phyloP scores from a whole-genome alignment of 2,329 filamentous ascomycete genomes.

The Aspergillus fumigatiaffinis region DNA sequence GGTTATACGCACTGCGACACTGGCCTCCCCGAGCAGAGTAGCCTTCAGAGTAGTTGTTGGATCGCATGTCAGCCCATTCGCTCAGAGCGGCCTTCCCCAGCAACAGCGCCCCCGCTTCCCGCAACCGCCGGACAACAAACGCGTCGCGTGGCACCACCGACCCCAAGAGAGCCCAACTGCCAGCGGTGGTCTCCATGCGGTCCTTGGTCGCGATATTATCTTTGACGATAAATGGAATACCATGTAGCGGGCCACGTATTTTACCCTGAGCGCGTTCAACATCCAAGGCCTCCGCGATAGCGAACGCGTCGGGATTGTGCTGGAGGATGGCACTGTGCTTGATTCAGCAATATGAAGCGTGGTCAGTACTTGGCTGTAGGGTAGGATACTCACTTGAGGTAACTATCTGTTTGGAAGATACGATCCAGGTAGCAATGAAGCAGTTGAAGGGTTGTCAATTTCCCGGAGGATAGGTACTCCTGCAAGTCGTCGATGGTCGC shows the following conservation, averaged over 20 bases:
- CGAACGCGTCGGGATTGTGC: conserved; percentile 62
- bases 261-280: conserved; percentile 54
- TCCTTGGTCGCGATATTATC: conserved; percentile 65
- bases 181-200: conserved; percentile 70
- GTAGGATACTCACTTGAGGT: conserved; percentile 52
- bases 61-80: conserved; percentile 73
- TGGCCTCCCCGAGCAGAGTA: conserved; percentile 64
- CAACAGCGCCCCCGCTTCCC: conserved; percentile 63
- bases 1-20: conserved; percentile 62
- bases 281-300: conserved; percentile 60
- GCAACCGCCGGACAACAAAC: conserved; percentile 57
- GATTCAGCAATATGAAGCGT: not conserved
- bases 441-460: conserved; percentile 56
- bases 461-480: conserved; percentile 50
- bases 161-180: conserved; percentile 63
- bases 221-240: conserved; percentile 72
- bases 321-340: conserved; percentile 50
- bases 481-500: conserved; percentile 68
- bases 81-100: conserved; percentile 67
- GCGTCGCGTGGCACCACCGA: conserved; percentile 66
- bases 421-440: conserved; percentile 61
- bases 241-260: conserved; percentile 65
- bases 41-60: conserved; percentile 63
- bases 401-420: conserved; percentile 59
- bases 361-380: not conserved